Evolutionary conservation across 169 alveolate species (phyloP), one percentile per base, ranked within the genome.

Genomic region (Babesia bigemina): DNA sequence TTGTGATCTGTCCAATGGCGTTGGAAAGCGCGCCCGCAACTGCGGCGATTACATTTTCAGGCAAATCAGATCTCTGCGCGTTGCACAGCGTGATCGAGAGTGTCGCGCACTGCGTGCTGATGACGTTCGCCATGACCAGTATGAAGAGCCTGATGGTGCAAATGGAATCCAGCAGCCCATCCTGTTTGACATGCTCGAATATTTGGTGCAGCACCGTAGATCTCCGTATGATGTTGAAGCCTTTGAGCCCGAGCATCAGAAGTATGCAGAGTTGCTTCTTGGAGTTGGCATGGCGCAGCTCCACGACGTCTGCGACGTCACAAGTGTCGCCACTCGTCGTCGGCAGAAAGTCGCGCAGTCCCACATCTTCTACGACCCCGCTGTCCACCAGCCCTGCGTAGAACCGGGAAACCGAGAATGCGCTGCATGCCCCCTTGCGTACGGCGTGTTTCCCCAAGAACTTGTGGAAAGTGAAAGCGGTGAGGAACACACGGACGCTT

Each of bases 231-330:
- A 71, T 58, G 61, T 59, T 71, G 81, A 71, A 56, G 11, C 81
- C 81, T 47, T 71, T 71, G 6, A 71, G 57, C n/a, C 81, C 81
- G 0, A 71, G 36, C 10, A 71, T 44, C 22, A 71, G 71, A 39
- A 71, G 62, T 17, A 71, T 26, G 50, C 81, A 71, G 13, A 61
- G 73, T 21, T 71, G 59, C 63, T 71, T 71, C 62, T 71, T 71
- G 45, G 55, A 8, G 52, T 71, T 71, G 70, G 72, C 26, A 24
- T 58, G 57, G 22, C n/a, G 29, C 47, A 71, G 33, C 14, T 56
- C 71, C 14, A 12, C 53, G 28, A 21, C 17, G 45, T 59, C 59
- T 0, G 0, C 21, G 21, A 60, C 72, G 39, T 71, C 81, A 13
- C 39, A 39, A 14, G 19, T 17, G 21, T 52, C 39, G 55, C 14